A percentile compares a stretch with the other conserved stretches of the same genome.
These are phyloP conservation scores for Bolboschoenoplectus hybrid DNA, from an alignment of 202 grass and related monocot species.

Conservation along the genomic window DNA sequence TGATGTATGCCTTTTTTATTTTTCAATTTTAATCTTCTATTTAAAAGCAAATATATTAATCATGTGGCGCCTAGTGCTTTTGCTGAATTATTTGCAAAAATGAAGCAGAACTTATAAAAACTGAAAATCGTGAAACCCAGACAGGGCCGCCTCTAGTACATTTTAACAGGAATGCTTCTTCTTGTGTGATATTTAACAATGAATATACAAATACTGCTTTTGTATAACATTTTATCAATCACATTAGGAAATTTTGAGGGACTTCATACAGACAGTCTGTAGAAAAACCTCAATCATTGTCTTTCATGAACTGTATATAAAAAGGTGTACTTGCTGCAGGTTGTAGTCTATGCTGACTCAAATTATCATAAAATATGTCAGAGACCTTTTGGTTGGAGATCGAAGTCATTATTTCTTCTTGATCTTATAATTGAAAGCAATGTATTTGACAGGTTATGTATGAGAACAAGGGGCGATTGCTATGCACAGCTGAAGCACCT, in stretches of 20 bases:
- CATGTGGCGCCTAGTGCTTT: background rate
- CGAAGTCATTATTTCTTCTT: background rate
- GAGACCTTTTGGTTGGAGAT: background rate
- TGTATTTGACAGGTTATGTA: constrained; percentile 78
- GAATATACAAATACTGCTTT: background rate
- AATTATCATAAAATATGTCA: background rate
- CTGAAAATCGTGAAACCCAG: background rate
- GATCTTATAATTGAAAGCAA: background rate
- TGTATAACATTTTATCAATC: constrained; percentile 1
- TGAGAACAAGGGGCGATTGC: constrained; percentile 82
- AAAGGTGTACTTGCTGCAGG: background rate
- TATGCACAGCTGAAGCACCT: constrained; percentile 77
- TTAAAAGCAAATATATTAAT: background rate
- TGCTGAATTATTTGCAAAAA: constrained; percentile 11
- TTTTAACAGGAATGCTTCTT: background rate
- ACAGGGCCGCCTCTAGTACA: background rate
- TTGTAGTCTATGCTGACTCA: background rate
- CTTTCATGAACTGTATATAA: background rate
- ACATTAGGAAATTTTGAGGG: background rate
- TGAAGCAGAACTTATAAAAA: constrained; percentile 19
- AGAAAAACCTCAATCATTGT: background rate
- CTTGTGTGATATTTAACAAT: background rate
- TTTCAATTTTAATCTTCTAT: constrained; percentile 19
- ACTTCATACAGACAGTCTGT: background rate
- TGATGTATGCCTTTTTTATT: constrained; percentile 60